Base-by-base conservation (phyloP, 331 rosid species). In the Saraca asoca region DNA sequence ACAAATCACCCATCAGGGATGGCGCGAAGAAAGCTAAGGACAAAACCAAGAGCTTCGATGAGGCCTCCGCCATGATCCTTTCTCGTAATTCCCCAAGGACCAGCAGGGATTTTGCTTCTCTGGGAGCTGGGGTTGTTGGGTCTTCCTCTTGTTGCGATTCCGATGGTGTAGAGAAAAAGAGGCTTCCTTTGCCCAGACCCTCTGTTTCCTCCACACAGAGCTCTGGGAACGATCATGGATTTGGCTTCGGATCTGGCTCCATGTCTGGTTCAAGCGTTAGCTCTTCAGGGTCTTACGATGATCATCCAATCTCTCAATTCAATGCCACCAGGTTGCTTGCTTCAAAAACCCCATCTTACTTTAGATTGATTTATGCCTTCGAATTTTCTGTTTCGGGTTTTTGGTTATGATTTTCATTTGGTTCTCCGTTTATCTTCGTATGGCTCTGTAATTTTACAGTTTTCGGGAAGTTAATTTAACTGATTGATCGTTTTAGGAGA, bases 201-300 rank as follows among this genome's bases (percentile, higher is more conserved):
- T 75, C 90, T 2, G 68, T 65, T 8, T 81, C 87, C 12, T 82
- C 87, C 12, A 53, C 49, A 0, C 86, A 76, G 18, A 79, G 79
- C 75, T 60, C 66, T 6, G 66, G 78, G 60, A 78, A 62, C 72
- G 98, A 93, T 74, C 89, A 75, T n/a, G 90, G 58, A 5, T 64
- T 69, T 37, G 81, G 62, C 3, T 64, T 75, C 16, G 94, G 96
- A 85, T 94, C 85, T 55, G 78, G 68, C 42, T 80, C 88, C 1
- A 63, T 44, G 3, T 88, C 98, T n/a, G 76, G 80, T 35, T 91
- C 98, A 1, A 88, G 95, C 79, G 65, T 75, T 9, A 91, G 86
- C 69, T 91, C 98, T 9, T 83, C 90, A 38, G 78, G 85, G 31
- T 88, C 95, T 5, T 86, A 70, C 2, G 96, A 89, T 7, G 98